Evolutionary conservation across 495 filamentous ascomycete genomes (phyloP), one percentile per base, ranked within the genome.

Genomic region (Tuber indicum): DNA sequence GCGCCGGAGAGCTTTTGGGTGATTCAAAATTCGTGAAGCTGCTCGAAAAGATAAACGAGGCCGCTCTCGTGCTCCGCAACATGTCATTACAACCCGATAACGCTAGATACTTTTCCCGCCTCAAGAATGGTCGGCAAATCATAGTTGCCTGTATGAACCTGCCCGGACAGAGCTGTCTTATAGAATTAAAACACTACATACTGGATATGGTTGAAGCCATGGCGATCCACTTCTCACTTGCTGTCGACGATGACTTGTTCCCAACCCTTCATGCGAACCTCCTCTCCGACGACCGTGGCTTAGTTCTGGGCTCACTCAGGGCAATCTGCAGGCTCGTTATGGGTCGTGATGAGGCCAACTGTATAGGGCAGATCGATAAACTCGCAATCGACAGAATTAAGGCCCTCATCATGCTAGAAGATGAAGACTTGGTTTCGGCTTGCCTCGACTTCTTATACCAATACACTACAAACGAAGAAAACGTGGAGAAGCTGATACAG

Each of bases 371-470:
- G 75, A 89, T 98, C n/a, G 89, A 93, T 0, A 85, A 87, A 42
- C 73, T 85, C 8, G 88, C 89, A 7, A 84, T 98, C 12, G 87
- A 90, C 76, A 90, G 89, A 49, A 87, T 98, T 78, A 91, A 90
- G 78, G 89, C 92, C 79, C 94, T 92, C 87, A 89, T 94, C 4
- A 85, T 98, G 36, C 88, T 97, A 23, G 93, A 97, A 75, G 96
- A 99, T 81, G 93, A 96, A 77, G 96, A 98, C 75, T 87, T 99
- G 9, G 86, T 94, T 77, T 91, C 91, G 72, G 92, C 93, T 44
- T 93, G 92, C 75, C 87, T 98, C 39, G 96, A 98, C 84, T 97
- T 99, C 83, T 89, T 97, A 77, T 98, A 98, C 81, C 94, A 97
- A 83, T 99, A 93, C 83, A 97, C 94, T 0, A 91, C 94, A 2